Conservation (phyloP, 805 yeast genomes). For the Grigorovia transvaalensis region DNA sequence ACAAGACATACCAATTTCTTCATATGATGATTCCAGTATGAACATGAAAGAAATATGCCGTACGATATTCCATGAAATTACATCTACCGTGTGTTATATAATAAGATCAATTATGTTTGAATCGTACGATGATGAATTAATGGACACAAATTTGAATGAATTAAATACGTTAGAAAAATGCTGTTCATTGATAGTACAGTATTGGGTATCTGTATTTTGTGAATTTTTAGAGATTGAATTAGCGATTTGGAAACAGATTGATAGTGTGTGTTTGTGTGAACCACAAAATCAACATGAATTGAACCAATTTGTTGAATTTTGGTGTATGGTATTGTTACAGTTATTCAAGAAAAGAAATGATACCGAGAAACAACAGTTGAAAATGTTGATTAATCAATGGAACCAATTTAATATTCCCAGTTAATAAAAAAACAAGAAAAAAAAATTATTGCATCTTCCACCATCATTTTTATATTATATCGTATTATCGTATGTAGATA, state of each 20-base stretch:
- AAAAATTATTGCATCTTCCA: too few relatives aligned
- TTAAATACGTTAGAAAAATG: conserved; percentile 35
- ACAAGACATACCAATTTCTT: too few relatives aligned
- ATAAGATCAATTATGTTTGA: conserved; percentile 41
- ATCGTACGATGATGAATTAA: conserved; percentile 46
- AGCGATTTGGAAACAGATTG: conserved; percentile 17
- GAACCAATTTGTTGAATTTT: conserved; percentile 37
- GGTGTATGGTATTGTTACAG: conserved; percentile 38
- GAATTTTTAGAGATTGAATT: conserved; percentile 30
- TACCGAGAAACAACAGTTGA: conserved; percentile 27
- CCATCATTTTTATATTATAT: too few relatives aligned
- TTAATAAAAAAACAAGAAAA: too few relatives aligned
- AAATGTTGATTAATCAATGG: conserved; percentile 30
- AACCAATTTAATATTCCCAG: background rate
- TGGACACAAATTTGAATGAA: conserved; percentile 36
- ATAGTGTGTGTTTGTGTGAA: conserved; percentile 14
- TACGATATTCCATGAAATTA: conserved; percentile 34
- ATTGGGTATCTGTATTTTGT: conserved; percentile 49
- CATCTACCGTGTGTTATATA: conserved; percentile 33
- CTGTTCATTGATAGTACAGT: conserved; percentile 33
- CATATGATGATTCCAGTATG: too few relatives aligned
- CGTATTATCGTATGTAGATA: too few relatives aligned
- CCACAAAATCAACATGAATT: conserved; percentile 30
- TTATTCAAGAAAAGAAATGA: conserved; percentile 33
- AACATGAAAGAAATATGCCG: conserved; percentile 1